Percentiles rank a stretch among this genome's conserved stretches.
These are phyloP conservation scores for Sedum album DNA, from an alignment of 164 flowering plant species.

Conservation along the genomic window DNA sequence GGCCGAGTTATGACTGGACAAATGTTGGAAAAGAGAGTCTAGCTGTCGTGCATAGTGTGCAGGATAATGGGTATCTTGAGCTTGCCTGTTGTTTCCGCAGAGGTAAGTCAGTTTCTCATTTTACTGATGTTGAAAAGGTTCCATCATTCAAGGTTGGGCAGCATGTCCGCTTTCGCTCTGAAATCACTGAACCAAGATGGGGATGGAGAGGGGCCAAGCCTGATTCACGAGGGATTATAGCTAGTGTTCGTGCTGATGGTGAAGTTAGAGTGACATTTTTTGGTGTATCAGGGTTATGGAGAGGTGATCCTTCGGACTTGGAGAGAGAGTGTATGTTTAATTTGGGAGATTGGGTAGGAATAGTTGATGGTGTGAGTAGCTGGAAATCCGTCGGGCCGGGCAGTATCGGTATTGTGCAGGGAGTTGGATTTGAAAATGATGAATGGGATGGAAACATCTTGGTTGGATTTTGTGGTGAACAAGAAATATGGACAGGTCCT, in stretches of 20 bases:
- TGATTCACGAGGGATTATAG: slow-evolving; percentile 69
- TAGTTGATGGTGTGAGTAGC: slow-evolving; percentile 32
- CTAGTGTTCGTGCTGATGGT: slow-evolving; percentile 80
- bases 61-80: slow-evolving; percentile 77
- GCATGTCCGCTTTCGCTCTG: slow-evolving; percentile 65
- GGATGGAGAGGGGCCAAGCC: slow-evolving; percentile 80
- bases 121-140: slow-evolving; percentile 78
- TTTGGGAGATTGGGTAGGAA: slow-evolving; percentile 89
- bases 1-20: slow-evolving; percentile 93
- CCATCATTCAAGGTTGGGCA: slow-evolving; percentile 69
- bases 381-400: slow-evolving; percentile 86
- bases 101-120: slow-evolving; percentile 61
- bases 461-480: slow-evolving; percentile 89
- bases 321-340: slow-evolving; percentile 64
- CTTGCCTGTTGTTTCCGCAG: slow-evolving; percentile 86
- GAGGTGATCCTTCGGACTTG: slow-evolving; percentile 88
- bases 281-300: slow-evolving; percentile 73
- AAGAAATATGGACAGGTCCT: slow-evolving; percentile 80
- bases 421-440: slow-evolving; percentile 57
- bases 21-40: slow-evolving; percentile 68
- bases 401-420: slow-evolving; percentile 84
- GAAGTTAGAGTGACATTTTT: slow-evolving; percentile 77
- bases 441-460: slow-evolving; percentile 63
- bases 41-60: slow-evolving; percentile 83
- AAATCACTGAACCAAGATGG: slow-evolving; percentile 83